Evolutionary conservation across 192 early-diverging fungal species (phyloP).

Genomic region (Coemansia sp.): DNA sequence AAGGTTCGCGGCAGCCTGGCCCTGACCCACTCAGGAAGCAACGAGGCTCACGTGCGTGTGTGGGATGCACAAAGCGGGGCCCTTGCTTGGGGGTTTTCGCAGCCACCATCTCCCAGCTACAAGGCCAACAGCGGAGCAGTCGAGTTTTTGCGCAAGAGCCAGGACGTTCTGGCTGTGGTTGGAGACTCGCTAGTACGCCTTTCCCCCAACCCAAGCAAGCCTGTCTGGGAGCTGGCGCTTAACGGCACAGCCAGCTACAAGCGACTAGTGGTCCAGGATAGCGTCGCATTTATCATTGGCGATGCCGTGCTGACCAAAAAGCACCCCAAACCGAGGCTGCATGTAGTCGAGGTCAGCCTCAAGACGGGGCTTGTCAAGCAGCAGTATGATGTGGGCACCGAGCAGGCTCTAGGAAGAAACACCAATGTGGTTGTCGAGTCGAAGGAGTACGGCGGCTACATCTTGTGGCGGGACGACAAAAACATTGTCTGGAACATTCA

Average conservation of each 20-base stretch:
- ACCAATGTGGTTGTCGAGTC: slow-evolving; percentile 35
- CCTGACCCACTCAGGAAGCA: slow-evolving; percentile 30
- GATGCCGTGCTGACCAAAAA: slow-evolving; percentile 27
- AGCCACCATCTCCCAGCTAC: slow-evolving; percentile 21
- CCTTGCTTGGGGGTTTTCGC: slow-evolving; percentile 20
- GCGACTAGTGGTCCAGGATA: slow-evolving; percentile 39
- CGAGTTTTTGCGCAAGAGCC: slow-evolving; percentile 38
- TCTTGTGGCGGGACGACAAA: slow-evolving; percentile 55
- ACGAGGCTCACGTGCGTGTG: slow-evolving; percentile 48
- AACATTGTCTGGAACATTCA: slow-evolving; percentile 50
- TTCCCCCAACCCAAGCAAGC: slow-evolving; percentile 3
- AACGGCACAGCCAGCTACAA: slow-evolving; percentile 32
- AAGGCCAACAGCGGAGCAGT: slow-evolving; percentile 37
- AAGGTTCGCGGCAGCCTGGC: slow-evolving; percentile 33
- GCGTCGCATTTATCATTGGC: slow-evolving; percentile 36
- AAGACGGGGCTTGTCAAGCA: slow-evolving; percentile 25
- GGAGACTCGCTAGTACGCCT: slow-evolving; percentile 43
- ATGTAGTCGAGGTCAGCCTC: slow-evolving; percentile 39
- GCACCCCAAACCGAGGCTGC: slow-evolving; percentile 16
- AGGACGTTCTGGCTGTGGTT: slow-evolving; percentile 40
- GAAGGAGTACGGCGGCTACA: slow-evolving; percentile 36
- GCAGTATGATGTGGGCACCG: slow-evolving; percentile 44
- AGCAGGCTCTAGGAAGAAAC: slow-evolving; percentile 19
- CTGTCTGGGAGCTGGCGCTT: slow-evolving; percentile 38
- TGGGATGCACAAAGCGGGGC: slow-evolving; percentile 30